phyloP scores from a whole-genome alignment of 805 yeast species.

The Metschnikowia cubensis region DNA sequence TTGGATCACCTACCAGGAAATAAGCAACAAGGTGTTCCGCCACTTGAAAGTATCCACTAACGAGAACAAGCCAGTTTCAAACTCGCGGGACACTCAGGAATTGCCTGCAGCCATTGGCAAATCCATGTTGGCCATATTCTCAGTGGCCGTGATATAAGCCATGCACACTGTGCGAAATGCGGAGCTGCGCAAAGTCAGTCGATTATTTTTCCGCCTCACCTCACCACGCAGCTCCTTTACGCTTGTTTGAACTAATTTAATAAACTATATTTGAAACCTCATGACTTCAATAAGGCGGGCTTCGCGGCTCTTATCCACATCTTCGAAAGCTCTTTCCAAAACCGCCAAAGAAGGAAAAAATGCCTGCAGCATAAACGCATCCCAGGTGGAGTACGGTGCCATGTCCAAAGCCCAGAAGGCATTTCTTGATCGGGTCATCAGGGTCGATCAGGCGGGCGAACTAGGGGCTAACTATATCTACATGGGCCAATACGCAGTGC shows the following conservation, averaged over 20 bases:
- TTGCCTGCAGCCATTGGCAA: constrained; percentile 47
- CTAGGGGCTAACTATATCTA: constrained; percentile 93
- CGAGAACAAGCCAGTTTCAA: constrained; percentile 49
- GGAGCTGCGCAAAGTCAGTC: constrained; percentile 2
- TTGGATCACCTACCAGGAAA: constrained; percentile 50
- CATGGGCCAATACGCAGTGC: constrained; percentile 80
- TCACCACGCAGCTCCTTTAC: neutral
- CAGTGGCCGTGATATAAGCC: neutral
- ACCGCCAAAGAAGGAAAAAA: constrained; percentile 2
- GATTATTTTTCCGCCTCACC: constrained; percentile 1
- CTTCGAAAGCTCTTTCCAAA: constrained; percentile 7
- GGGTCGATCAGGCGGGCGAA: constrained; percentile 98
- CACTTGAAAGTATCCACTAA: constrained; percentile 43
- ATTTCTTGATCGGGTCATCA: constrained; percentile 64
- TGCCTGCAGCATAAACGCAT: neutral
- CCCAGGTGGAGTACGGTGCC: constrained; percentile 29
- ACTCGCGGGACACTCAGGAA: constrained; percentile 61
- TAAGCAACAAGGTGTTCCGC: constrained; percentile 46
- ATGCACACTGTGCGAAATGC: neutral
- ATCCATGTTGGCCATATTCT: constrained; percentile 45
- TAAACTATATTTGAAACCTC: neutral
- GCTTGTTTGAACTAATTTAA: too few relatives aligned
- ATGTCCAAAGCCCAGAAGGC: constrained; percentile 59
- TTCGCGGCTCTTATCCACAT: neutral
- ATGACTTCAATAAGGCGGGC: neutral